Percentiles rank a stretch among this genome's conserved stretches.
Conservation (phyloP, 768 basidiomycete genomes). For the Rhizopogon sp. region DNA sequence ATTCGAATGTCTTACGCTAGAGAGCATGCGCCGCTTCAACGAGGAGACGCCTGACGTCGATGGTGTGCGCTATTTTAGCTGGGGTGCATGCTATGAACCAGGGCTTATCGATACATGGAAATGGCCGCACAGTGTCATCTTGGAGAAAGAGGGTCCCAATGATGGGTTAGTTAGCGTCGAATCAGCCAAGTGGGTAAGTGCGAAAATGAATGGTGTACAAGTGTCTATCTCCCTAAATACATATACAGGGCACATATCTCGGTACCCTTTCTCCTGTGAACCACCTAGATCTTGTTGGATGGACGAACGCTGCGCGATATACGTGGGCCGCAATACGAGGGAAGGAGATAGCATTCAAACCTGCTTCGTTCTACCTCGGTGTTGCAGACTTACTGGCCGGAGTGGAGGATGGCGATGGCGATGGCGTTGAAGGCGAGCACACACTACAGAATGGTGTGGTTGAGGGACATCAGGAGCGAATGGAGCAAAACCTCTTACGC, state of each 20-base stretch:
- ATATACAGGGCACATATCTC: constrained; percentile 78
- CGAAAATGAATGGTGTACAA: neutral
- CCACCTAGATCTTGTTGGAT: constrained; percentile 90
- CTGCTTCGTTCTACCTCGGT: constrained; percentile 86
- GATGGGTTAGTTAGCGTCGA: constrained; percentile 90
- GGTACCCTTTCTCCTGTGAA: constrained; percentile 91
- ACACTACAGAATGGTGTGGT: neutral
- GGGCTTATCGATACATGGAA: constrained; percentile 91
- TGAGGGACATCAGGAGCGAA: neutral
- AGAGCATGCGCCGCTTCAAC: constrained; percentile 88
- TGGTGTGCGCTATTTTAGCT: constrained; percentile 86
- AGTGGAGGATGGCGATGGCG: constrained; percentile 73
- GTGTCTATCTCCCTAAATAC: neutral
- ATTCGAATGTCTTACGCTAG: constrained; percentile 81
- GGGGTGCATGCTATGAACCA: constrained; percentile 90
- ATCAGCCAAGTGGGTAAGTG: constrained; percentile 76
- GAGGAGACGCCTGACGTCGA: constrained; percentile 74
- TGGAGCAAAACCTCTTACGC: neutral
- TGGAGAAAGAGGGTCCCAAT: constrained; percentile 87
- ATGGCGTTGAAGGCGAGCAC: constrained; percentile 16
- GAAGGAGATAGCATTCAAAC: constrained; percentile 85
- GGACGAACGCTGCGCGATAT: constrained; percentile 87
- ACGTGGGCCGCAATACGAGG: constrained; percentile 89
- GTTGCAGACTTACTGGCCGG: constrained; percentile 74
- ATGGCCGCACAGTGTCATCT: constrained; percentile 70